Evolutionary conservation across 1,284 basidiomycete species (phyloP), one percentile per base, ranked within the genome.

Genomic region (Fistulinella staudtii): DNA sequence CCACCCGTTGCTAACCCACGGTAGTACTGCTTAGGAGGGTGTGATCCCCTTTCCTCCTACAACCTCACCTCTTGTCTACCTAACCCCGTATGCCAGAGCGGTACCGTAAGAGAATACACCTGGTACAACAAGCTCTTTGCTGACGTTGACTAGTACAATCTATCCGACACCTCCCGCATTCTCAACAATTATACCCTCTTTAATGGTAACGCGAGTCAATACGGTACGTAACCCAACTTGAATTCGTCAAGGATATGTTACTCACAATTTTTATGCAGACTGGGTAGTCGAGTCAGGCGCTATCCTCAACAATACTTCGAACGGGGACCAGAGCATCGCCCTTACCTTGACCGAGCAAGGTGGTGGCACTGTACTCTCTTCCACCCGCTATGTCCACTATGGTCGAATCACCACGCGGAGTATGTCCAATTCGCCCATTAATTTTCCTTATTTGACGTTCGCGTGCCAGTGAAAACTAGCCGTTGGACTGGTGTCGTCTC

Each of bases 331-430:
- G 23, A 82, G 71, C 8, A 68, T 89, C 28, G 82, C 69, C 13
- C 61, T 91, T 57, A 66, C 75, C 17, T 76, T 91, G 41, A 85
- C 82, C 0, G 59, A 89, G 58, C 57, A 65, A 3, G 85, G 84
- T 50, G 81, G 83, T 28, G 90, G 90, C 11, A 91, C 84, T 0
- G 75, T 81, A 21, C 53, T 93, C 37, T 86, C 85, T 5, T 85
- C 84, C 6, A 92, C 90, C 1, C 77, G 82, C 22, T 92, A 90
- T 55, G 65, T 92, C 2, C 82, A 89, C 58, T 93, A 91, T 56
- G 90, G 89, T 29, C 80, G 71, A 15, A 77, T 92, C 53, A 87
- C 86, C 33, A 76, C 87, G 34, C 73, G 68, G 38, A 54, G 89
- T 81, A 63, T 63, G 76, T 72, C 43, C 4, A 46, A 23, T 21